Percentiles rank a stretch among this genome's conserved stretches.
Evolutionary conservation across 1,139 yeast genomes (phyloP).

Genomic region (Pichia norvegensis): DNA sequence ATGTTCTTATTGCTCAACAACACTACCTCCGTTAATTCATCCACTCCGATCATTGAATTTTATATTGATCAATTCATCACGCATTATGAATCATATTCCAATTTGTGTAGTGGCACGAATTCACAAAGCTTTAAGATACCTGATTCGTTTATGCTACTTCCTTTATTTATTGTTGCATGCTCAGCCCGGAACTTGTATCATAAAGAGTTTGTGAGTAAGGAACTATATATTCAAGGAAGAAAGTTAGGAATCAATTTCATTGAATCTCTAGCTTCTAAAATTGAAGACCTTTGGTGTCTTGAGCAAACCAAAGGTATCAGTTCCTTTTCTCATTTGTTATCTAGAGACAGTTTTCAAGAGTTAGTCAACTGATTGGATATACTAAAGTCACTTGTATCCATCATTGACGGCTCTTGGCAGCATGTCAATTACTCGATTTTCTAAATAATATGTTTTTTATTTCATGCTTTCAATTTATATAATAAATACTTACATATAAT

Average conservation of each 20-base stretch:
- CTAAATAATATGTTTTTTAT: not conserved
- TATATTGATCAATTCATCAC: constrained; percentile 24
- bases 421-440: not conserved
- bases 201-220: constrained; percentile 23
- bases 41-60: constrained; percentile 25
- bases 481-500: too few species aligned
- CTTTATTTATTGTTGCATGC: constrained; percentile 30
- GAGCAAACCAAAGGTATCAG: constrained; percentile 12
- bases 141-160: constrained; percentile 16
- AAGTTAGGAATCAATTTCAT: constrained; percentile 16
- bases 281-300: constrained; percentile 26
- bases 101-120: not conserved
- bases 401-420: not conserved
- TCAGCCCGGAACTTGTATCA: constrained; percentile 23
- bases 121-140: constrained; percentile 6
- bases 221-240: constrained; percentile 19
- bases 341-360: constrained; percentile 14
- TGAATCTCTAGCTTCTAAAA: constrained; percentile 16
- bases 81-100: constrained; percentile 18
- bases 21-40: constrained; percentile 19
- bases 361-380: constrained; percentile 7
- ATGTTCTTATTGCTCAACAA: constrained; percentile 26
- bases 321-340: constrained; percentile 16
- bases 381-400: not conserved
- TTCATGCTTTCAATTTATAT: not conserved